phyloP scores from a whole-genome alignment of 345 rosid species.

The Mallotus nudiflorus region DNA sequence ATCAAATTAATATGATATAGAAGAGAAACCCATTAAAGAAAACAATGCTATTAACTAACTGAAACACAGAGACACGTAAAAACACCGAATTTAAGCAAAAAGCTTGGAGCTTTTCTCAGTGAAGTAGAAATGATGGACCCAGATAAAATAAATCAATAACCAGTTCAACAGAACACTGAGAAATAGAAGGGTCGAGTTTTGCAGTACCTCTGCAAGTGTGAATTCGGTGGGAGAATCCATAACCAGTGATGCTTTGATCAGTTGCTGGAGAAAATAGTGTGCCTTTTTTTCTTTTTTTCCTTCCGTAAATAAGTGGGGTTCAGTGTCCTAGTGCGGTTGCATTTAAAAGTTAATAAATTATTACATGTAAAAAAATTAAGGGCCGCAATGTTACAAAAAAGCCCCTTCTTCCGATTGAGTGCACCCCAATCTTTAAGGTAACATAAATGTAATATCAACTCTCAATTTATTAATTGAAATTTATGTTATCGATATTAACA shows the following conservation, averaged over 20 bases:
- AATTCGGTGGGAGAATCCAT: conserved; percentile 19
- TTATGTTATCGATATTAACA: too few species aligned
- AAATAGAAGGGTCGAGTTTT: not conserved
- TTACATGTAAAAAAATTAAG: too few species aligned
- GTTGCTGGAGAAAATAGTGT: not conserved
- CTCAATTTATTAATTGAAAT: too few species aligned
- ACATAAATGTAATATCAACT: too few species aligned
- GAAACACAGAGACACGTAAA: not conserved
- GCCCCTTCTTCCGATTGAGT: too few species aligned
- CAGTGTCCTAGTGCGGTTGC: not conserved
- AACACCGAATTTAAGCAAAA: not conserved
- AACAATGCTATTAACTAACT: not conserved
- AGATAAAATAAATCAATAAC: not conserved
- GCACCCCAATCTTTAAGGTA: too few species aligned
- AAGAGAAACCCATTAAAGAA: conserved; percentile 7
- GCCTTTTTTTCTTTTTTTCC: too few species aligned
- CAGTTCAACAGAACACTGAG: not conserved
- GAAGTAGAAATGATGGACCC: not conserved
- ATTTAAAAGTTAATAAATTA: too few species aligned
- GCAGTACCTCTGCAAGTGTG: conserved; percentile 26
- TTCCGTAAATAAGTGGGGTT: not conserved
- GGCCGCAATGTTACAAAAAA: too few species aligned
- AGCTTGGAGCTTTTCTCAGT: not conserved
- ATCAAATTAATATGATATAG: not conserved
- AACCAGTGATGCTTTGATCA: too few species aligned